Conservation (phyloP, 371 early-diverging fungal species). For the Mucor saturninus region DNA sequence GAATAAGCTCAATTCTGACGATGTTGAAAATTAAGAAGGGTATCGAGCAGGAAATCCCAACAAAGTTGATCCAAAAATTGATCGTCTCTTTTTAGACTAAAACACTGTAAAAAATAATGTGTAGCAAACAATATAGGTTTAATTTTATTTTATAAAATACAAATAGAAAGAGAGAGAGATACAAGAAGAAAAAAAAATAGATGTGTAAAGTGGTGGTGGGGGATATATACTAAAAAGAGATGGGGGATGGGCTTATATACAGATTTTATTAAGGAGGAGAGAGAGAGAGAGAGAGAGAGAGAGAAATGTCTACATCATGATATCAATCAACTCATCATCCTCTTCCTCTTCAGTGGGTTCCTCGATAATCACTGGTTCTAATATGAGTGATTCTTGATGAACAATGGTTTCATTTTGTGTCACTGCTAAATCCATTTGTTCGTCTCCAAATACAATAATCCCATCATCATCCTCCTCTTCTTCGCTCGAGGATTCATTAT, state of each 20-base stretch:
- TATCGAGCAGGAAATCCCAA: no score
- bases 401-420: slow-evolving; percentile 39
- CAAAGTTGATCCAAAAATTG: no score
- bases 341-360: slow-evolving; percentile 17
- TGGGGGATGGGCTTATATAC: no score
- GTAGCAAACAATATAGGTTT: no score
- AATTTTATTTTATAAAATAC: no score
- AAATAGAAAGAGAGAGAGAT: no score
- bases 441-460: slow-evolving; percentile 28
- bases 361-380: slow-evolving; percentile 3
- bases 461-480: slow-evolving; percentile 12
- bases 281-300: background rate
- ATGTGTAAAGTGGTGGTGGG: background rate
- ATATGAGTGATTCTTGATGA: slow-evolving; percentile 17
- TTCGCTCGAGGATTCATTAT: slow-evolving; percentile 16
- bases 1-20: no score
- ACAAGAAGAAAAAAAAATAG: background rate
- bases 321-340: slow-evolving; percentile 41
- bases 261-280: no score
- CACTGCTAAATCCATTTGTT: slow-evolving; percentile 30
- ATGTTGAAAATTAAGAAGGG: no score
- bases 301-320: slow-evolving; percentile 28
- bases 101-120: no score
- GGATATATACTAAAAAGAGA: background rate
- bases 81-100: no score